These are phyloP conservation scores for Aspergillus sp. DNA, from an alignment of 2,329 filamentous ascomycete species.

Conservation along the genomic window DNA sequence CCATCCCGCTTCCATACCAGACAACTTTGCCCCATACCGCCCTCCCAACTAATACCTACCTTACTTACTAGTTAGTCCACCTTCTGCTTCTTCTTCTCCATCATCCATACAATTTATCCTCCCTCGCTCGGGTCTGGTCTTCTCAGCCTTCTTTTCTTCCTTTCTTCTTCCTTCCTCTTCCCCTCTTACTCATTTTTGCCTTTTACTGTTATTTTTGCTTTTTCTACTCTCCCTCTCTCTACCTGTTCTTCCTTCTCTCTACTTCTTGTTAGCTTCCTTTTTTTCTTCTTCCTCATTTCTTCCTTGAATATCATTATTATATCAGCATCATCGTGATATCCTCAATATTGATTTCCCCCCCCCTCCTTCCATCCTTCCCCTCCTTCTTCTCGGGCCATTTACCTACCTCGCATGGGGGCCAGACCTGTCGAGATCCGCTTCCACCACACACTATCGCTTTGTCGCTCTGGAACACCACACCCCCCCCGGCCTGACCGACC, in stretches of 20 bases:
- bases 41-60: background rate
- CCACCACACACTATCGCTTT: slow-evolving; percentile 24
- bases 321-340: background rate
- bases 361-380: background rate
- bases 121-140: background rate
- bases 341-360: slow-evolving; percentile 19
- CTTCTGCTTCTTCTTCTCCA: background rate
- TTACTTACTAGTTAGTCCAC: background rate
- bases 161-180: slow-evolving; percentile 11
- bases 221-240: slow-evolving; percentile 14
- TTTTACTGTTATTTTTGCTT: slow-evolving; percentile 15
- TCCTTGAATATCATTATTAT: background rate
- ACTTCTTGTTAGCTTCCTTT: slow-evolving; percentile 8
- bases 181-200: slow-evolving; percentile 8
- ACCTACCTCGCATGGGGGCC: slow-evolving; percentile 22
- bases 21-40: too few species aligned
- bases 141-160: slow-evolving; percentile 12
- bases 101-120: slow-evolving; percentile 9
- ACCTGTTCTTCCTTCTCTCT: slow-evolving; percentile 18
- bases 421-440: slow-evolving; percentile 20
- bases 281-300: slow-evolving; percentile 1
- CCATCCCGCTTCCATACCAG: background rate
- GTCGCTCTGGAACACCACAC: background rate
- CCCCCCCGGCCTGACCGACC: slow-evolving; percentile 21
- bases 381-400: slow-evolving; percentile 25